Evolutionary conservation across 768 basidiomycete species (phyloP).

Genomic region (Russula sp.): DNA sequence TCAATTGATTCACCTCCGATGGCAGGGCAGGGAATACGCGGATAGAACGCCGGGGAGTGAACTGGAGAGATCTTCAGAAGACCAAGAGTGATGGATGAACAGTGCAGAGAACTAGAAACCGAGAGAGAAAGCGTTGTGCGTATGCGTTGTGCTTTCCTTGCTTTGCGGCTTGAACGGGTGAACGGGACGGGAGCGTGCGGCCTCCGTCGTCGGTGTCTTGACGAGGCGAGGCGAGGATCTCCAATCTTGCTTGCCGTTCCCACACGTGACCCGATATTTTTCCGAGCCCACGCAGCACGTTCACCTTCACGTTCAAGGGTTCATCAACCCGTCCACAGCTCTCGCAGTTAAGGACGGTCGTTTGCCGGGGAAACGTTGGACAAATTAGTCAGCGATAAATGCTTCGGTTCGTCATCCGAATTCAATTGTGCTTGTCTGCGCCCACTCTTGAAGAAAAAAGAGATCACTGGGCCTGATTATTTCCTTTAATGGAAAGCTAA

Average conservation of each 20-base stretch:
- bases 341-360: neutral
- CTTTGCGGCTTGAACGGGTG: neutral
- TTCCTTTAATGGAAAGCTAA: conserved; percentile 4
- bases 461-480: neutral
- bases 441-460: too few relatives aligned
- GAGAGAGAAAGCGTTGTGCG: neutral
- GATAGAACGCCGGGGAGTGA: neutral
- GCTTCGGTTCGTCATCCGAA: neutral
- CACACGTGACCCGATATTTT: conserved; percentile 16
- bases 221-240: neutral
- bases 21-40: neutral
- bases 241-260: neutral
- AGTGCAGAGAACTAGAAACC: neutral
- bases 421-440: neutral
- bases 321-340: too few relatives aligned
- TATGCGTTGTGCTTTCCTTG: neutral
- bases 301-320: neutral
- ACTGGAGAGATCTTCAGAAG: conserved; percentile 1
- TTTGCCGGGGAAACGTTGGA: conserved; percentile 1
- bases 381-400: neutral
- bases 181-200: neutral
- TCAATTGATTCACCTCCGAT: conserved; percentile 9
- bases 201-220: neutral
- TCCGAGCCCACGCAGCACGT: neutral
- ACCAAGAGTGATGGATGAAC: neutral